These are phyloP conservation scores for Penicillium sp. DNA, from an alignment of 2,329 filamentous ascomycete species.

Conservation along the genomic window DNA sequence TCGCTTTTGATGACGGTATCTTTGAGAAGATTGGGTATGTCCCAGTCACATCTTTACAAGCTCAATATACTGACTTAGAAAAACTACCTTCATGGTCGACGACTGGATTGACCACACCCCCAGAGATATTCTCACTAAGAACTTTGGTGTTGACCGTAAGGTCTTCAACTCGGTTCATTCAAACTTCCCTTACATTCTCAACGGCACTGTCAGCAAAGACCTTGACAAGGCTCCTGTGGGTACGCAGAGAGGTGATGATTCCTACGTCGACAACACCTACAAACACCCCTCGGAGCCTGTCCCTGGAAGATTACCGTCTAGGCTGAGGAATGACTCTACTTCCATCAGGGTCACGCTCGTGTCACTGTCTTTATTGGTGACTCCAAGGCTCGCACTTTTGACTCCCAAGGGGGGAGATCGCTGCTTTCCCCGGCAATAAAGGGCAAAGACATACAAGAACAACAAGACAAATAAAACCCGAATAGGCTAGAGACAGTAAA, in stretches of 20 bases:
- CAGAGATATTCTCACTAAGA: constrained; percentile 56
- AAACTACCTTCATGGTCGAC: constrained; percentile 63
- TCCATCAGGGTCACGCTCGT: constrained; percentile 53
- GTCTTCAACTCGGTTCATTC: constrained; percentile 53
- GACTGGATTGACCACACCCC: constrained; percentile 63
- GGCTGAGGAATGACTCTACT: constrained; percentile 65
- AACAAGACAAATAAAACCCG: not conserved
- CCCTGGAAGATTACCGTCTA: constrained; percentile 41
- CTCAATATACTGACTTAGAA: constrained; percentile 16
- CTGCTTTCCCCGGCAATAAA: constrained; percentile 57
- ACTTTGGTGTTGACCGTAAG: constrained; percentile 55
- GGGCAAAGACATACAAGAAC: too few relatives aligned
- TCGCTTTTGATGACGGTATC: constrained; percentile 58
- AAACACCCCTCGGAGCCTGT: constrained; percentile 50
- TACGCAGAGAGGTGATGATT: constrained; percentile 49
- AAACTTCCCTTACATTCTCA: constrained; percentile 54
- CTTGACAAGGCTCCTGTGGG: constrained; percentile 40
- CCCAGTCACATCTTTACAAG: not conserved
- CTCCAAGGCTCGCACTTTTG: constrained; percentile 55
- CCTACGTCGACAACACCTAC: constrained; percentile 54
- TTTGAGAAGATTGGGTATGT: constrained; percentile 54
- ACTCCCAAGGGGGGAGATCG: constrained; percentile 59
- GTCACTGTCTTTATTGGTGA: constrained; percentile 59
- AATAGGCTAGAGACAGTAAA: not conserved
- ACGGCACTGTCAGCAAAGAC: constrained; percentile 45